Conservation (phyloP, 768 basidiomycete genomes). For the Xerocomellus dryophilus region DNA sequence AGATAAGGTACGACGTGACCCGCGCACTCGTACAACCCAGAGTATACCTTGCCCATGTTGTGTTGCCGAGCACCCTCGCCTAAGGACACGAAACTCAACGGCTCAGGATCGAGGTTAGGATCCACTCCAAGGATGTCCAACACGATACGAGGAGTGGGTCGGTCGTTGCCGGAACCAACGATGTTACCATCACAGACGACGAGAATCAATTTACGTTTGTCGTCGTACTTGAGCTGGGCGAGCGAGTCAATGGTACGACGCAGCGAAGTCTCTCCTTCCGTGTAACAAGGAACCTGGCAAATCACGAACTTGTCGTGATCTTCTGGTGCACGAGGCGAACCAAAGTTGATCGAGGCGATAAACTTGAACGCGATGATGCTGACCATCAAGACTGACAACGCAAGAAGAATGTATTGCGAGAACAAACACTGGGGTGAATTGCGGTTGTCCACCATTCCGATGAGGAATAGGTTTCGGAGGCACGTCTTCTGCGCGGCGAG, state of each 20-base stretch:
- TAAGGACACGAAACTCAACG: slow-evolving; percentile 88
- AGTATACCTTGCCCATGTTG: slow-evolving; percentile 98
- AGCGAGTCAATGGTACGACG: slow-evolving; percentile 90
- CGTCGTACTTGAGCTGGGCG: slow-evolving; percentile 93
- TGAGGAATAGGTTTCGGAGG: slow-evolving; percentile 87
- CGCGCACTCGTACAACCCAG: slow-evolving; percentile 88
- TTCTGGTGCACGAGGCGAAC: slow-evolving; percentile 76
- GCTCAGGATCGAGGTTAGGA: slow-evolving; percentile 90
- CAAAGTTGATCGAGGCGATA: slow-evolving; percentile 85
- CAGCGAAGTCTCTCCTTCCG: slow-evolving; percentile 87
- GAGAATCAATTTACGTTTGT: slow-evolving; percentile 86
- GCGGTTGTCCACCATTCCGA: slow-evolving; percentile 90
- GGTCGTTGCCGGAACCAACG: slow-evolving; percentile 94
- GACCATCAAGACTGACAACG: slow-evolving; percentile 88
- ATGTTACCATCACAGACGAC: slow-evolving; percentile 66
- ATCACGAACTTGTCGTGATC: slow-evolving; percentile 97
- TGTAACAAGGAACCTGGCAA: slow-evolving; percentile 98
- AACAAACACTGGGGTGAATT: slow-evolving; percentile 91
- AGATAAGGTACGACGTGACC: slow-evolving; percentile 97
- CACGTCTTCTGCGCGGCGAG: slow-evolving; percentile 80
- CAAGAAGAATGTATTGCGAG: slow-evolving; percentile 86
- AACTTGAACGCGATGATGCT: slow-evolving; percentile 96
- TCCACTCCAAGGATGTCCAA: slow-evolving; percentile 95
- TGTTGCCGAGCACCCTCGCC: slow-evolving; percentile 95
- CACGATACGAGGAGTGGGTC: slow-evolving; percentile 93